phyloP scores from a whole-genome alignment of 2,329 filamentous ascomycete species.

The Stagonosporopsis rhizophila region DNA sequence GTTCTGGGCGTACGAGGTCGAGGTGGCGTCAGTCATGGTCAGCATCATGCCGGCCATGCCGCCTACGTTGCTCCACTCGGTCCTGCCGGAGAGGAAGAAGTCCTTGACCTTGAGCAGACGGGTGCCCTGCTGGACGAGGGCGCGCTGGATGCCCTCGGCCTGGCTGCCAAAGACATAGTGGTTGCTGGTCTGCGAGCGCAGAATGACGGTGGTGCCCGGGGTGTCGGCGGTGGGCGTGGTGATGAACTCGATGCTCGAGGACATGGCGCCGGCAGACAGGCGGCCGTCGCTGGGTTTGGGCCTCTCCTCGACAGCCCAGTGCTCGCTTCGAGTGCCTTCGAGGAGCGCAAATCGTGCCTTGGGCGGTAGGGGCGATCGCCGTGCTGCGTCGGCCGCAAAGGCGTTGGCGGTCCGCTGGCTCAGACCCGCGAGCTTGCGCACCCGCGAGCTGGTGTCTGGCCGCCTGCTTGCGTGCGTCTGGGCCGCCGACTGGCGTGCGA shows the following conservation, averaged over 20 bases:
- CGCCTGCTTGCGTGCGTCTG: neutral
- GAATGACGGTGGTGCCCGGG: constrained; percentile 74
- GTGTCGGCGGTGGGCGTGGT: constrained; percentile 89
- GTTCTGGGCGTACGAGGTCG: constrained; percentile 55
- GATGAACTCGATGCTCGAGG: constrained; percentile 75
- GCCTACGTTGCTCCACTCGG: constrained; percentile 78
- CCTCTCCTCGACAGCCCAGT: neutral
- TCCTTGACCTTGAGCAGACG: constrained; percentile 72
- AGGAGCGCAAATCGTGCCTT: constrained; percentile 6
- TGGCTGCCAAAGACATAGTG: constrained; percentile 87
- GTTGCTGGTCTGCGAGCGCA: constrained; percentile 74
- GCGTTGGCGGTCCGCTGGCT: neutral
- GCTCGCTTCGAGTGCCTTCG: constrained; percentile 3
- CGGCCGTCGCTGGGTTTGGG: neutral
- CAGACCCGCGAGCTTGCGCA: neutral
- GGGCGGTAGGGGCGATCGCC: neutral
- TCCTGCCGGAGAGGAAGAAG: constrained; percentile 81
- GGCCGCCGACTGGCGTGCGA: neutral
- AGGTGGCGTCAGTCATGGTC: constrained; percentile 75
- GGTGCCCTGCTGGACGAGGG: constrained; percentile 71
- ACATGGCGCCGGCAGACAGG: constrained; percentile 61
- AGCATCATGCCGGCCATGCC: constrained; percentile 86
- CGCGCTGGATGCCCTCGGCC: constrained; percentile 84
- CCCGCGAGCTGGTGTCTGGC: neutral
- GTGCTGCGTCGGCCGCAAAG: constrained; percentile 4